Evolutionary conservation across 2,329 filamentous ascomycete genomes (phyloP), one percentile per base, ranked within the genome.

Genomic region (Microsporum ferrugineum): DNA sequence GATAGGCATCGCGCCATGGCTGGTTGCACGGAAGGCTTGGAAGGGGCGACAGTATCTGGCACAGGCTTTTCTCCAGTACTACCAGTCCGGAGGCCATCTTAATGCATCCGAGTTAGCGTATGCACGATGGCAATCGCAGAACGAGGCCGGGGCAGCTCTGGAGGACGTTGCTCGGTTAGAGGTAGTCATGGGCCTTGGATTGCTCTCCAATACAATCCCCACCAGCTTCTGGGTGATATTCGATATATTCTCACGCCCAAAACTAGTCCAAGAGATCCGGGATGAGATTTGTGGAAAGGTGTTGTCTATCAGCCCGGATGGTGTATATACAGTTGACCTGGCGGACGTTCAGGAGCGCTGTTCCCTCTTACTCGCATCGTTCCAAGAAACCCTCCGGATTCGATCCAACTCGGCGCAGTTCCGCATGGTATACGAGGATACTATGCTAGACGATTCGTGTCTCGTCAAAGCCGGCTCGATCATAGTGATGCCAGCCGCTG

Each of bases 171-270:
- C 68, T 0, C 63, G 66, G n/a, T 61, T 67, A 2, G 72, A 75
- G 60, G 64, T 65, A 4, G 45, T 64, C 2, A 67, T 70, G 56
- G 65, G 63, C 0, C 41, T 78, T 5, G 78, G 68, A 0, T 63
- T 76, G 27, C 66, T 77, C 0, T 70, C 71, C 47, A 80, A 80
- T 64, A 76, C 77, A 0, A 68, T 72, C 2, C 75, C 76, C 0
- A 71, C 76, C 0, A 66, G 68, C 0, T 81, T 79, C 68, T 81
- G 79, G 78, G 61, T 75, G 1, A 39, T 80, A 0, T 74, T 71
- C 62, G 72, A 78, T 43, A 65, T 81, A 5, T 78, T 71, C 66
- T 75, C 74, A 3, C 70, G 74, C 0, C 72, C 75, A 2, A 39
- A 49, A 12, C 41, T 61, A 33, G 29, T 57, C 7, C n/a, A 31